These are phyloP conservation scores for Acmispon strigosus DNA, from an alignment of 306 rosid species.

Conservation along the genomic window DNA sequence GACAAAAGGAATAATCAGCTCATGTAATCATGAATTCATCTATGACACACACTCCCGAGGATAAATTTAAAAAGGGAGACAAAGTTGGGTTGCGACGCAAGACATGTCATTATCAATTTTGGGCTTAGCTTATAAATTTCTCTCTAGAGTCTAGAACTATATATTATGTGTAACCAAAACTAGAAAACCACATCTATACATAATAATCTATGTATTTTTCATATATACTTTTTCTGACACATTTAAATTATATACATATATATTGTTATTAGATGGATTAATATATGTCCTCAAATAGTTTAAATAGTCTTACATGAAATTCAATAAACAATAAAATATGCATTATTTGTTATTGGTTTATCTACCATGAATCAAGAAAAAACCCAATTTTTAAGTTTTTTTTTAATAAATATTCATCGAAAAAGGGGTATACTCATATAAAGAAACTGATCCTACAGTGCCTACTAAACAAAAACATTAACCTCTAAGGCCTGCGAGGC, in stretches of 20 bases:
- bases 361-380: too few species aligned
- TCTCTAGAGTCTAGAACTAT: constrained; percentile 48
- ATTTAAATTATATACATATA: neutral
- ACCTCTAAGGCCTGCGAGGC: too few species aligned
- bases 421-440: too few species aligned
- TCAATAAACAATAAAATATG: neutral
- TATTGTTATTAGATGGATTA: too few species aligned
- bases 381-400: too few species aligned
- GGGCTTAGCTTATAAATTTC: neutral
- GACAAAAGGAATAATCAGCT: constrained; percentile 35
- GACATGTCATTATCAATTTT: constrained; percentile 45
- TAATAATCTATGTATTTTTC: too few species aligned
- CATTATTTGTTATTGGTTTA: too few species aligned
- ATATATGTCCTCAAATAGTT: neutral
- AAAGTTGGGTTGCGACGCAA: constrained; percentile 32
- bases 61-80: constrained; percentile 20
- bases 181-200: neutral
- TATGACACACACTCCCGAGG: constrained; percentile 25
- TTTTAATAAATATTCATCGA: too few species aligned
- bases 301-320: neutral
- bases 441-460: too few species aligned
- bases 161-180: too few species aligned
- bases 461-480: too few species aligned
- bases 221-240: neutral
- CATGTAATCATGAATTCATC: constrained; percentile 31